A percentile compares a stretch with the other conserved stretches of the same genome.
Evolutionary conservation across 306 rosid species (phyloP).

Genomic region (Quercus rubra): DNA sequence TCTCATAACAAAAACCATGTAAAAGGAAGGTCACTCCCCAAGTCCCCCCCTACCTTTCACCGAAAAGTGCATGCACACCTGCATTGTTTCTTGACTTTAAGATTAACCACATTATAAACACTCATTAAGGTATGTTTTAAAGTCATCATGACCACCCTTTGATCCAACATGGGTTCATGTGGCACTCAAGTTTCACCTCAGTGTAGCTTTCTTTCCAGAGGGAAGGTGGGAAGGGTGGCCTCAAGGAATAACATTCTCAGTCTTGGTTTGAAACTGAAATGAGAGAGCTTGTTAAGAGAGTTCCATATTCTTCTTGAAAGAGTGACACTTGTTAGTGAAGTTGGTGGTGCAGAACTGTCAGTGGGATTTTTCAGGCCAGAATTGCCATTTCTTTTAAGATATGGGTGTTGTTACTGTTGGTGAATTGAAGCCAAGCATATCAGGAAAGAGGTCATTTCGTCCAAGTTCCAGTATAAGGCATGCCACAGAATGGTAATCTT

Average conservation of each 20-base stretch:
- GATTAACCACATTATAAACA: slow-evolving; percentile 45
- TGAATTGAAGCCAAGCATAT: slow-evolving; percentile 90
- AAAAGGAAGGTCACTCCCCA: slow-evolving; percentile 8
- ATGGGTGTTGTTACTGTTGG: slow-evolving; percentile 95
- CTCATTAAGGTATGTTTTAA: slow-evolving; percentile 46
- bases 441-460: slow-evolving; percentile 86
- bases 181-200: slow-evolving; percentile 31
- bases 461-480: slow-evolving; percentile 93
- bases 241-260: slow-evolving; percentile 19
- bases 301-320: slow-evolving; percentile 9
- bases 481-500: slow-evolving; percentile 91
- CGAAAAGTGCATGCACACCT: slow-evolving; percentile 77
- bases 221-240: slow-evolving; percentile 15
- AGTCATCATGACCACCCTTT: slow-evolving; percentile 45
- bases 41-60: slow-evolving; percentile 59
- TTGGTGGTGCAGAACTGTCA: slow-evolving; percentile 22
- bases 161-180: slow-evolving; percentile 60
- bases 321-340: slow-evolving; percentile 27
- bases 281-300: slow-evolving; percentile 5
- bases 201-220: slow-evolving; percentile 29
- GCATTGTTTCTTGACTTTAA: slow-evolving; percentile 58
- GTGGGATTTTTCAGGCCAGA: background rate
- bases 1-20: slow-evolving; percentile 33
- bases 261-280: slow-evolving; percentile 3
- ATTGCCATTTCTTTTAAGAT: slow-evolving; percentile 25